Conservation (phyloP, 352 stramenopile genomes). For the Globisporangium recalcitrans region DNA sequence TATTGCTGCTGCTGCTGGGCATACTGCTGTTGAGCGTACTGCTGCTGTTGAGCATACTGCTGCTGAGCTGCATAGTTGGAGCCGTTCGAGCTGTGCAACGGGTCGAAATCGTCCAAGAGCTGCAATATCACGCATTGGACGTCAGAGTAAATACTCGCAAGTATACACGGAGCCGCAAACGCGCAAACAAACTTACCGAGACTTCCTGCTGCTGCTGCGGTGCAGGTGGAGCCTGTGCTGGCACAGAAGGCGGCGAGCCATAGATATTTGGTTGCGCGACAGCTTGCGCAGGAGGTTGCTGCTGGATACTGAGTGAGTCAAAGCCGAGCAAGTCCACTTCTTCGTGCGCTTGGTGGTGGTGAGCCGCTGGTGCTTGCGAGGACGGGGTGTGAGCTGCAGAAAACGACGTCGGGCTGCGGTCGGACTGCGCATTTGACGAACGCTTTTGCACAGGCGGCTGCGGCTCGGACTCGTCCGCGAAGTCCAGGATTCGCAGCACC, state of each 20-base stretch:
- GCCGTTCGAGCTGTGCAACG: slow-evolving; percentile 27
- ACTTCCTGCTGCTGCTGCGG: slow-evolving; percentile 39
- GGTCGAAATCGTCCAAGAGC: slow-evolving; percentile 52
- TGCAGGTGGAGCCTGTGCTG: slow-evolving; percentile 14
- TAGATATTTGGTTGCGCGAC: slow-evolving; percentile 24
- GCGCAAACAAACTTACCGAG: slow-evolving; percentile 33
- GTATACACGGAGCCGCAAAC: no score
- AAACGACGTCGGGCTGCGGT: slow-evolving; percentile 11
- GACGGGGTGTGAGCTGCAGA: slow-evolving; percentile 4
- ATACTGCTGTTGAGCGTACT: slow-evolving; percentile 27
- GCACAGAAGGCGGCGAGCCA: slow-evolving; percentile 20
- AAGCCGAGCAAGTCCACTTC: slow-evolving; percentile 83
- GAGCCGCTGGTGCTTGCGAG: slow-evolving; percentile 14
- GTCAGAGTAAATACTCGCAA: not conserved
- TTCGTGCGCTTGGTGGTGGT: slow-evolving; percentile 22
- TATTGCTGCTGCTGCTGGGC: slow-evolving; percentile 11
- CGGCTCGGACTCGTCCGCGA: slow-evolving; percentile 44
- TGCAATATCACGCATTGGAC: slow-evolving; percentile 6
- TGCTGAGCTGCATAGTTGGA: slow-evolving; percentile 19
- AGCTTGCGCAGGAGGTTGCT: slow-evolving; percentile 1
- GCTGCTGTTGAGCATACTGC: slow-evolving; percentile 11
- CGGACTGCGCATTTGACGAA: slow-evolving; percentile 1
- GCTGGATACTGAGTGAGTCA: slow-evolving; percentile 45
- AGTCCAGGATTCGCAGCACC: slow-evolving; percentile 60
- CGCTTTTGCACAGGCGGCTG: slow-evolving; percentile 19